Evolutionary conservation across 2,329 filamentous ascomycete species (phyloP).

Genomic region (Cladosporium oxysporum): DNA sequence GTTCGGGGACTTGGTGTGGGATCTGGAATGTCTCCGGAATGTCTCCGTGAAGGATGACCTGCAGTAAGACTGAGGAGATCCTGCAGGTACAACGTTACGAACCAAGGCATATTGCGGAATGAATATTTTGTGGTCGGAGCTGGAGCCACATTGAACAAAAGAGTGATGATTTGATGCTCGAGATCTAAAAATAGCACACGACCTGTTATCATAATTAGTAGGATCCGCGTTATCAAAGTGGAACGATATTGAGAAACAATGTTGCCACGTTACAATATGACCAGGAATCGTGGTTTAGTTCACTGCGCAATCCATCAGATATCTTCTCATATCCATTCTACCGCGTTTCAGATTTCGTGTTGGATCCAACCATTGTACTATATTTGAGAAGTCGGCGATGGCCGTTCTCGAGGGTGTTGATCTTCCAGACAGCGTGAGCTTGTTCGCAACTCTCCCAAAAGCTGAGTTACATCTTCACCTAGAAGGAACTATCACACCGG

Average conservation of each 20-base stretch:
- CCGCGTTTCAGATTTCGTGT: too few relatives aligned
- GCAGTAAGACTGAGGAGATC: background rate
- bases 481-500: background rate
- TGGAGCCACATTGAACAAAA: background rate
- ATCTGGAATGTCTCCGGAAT: background rate
- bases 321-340: too few relatives aligned
- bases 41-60: background rate
- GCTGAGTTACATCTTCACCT: background rate
- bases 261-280: background rate
- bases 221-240: background rate
- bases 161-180: background rate
- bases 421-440: background rate
- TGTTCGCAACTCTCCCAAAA: conserved; percentile 7
- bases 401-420: background rate
- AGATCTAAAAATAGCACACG: background rate
- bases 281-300: background rate
- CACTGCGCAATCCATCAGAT: too few relatives aligned
- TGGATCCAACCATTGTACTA: too few relatives aligned
- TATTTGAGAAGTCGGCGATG: background rate
- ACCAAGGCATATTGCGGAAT: background rate
- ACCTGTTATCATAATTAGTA: background rate
- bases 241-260: background rate
- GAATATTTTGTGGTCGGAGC: background rate
- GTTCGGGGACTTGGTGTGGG: background rate
- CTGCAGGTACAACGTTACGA: background rate